Conservation (phyloP, 2,329 filamentous ascomycete genomes). For the Chaetothyriales sp. region DNA sequence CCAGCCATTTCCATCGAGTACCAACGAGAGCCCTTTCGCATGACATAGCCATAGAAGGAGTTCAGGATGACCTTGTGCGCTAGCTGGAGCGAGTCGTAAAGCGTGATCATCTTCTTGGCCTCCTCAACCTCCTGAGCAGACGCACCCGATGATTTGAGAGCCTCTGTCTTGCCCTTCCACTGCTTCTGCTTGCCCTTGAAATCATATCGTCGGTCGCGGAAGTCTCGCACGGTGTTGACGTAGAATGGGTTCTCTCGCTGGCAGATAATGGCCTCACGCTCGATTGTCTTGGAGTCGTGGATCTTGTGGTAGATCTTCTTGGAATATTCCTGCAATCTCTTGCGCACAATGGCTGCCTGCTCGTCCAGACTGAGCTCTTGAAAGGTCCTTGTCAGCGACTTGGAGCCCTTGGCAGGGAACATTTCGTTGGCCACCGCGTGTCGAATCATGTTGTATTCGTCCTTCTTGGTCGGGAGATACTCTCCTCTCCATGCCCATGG, state of each 20-base stretch:
- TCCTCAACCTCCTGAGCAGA: constrained; percentile 64
- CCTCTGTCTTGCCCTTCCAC: constrained; percentile 93
- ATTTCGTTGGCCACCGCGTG: constrained; percentile 80
- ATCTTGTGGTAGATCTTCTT: constrained; percentile 99
- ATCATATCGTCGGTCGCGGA: constrained; percentile 92
- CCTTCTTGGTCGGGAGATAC: constrained; percentile 84
- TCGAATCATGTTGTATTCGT: constrained; percentile 98
- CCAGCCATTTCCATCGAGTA: constrained; percentile 99
- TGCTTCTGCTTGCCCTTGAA: constrained; percentile 97
- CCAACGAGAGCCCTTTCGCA: constrained; percentile 97
- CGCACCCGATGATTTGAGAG: constrained; percentile 70
- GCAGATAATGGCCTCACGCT: constrained; percentile 93
- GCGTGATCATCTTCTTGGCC: constrained; percentile 95
- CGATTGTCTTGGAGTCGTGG: constrained; percentile 80
- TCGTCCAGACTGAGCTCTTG: constrained; percentile 70
- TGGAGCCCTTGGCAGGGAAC: constrained; percentile 67
- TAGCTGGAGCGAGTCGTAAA: constrained; percentile 89
- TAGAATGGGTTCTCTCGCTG: constrained; percentile 98
- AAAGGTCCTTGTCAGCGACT: constrained; percentile 56
- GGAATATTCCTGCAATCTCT: constrained; percentile 79
- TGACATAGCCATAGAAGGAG: constrained; percentile 98
- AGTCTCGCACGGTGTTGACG: constrained; percentile 87
- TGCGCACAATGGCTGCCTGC: constrained; percentile 64
- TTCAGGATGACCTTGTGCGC: constrained; percentile 99
- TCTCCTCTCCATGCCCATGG: constrained; percentile 98